Evolutionary conservation across 768 basidiomycete species (phyloP).

Genomic region (Dioszegia aurantiaca): DNA sequence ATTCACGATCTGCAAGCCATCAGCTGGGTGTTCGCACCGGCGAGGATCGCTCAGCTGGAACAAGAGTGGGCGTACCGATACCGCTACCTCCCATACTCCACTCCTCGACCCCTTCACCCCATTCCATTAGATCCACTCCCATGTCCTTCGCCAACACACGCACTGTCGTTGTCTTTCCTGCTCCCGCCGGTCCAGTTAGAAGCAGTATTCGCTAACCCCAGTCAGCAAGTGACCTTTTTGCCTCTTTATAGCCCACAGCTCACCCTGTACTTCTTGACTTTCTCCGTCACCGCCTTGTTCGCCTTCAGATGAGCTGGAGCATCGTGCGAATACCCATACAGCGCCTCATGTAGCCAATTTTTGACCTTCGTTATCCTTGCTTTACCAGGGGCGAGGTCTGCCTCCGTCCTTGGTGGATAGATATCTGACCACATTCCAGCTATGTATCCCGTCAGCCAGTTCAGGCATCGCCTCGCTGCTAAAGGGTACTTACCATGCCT

Average conservation of each 20-base stretch:
- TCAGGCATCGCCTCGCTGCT: too few species aligned
- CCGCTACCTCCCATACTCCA: conserved; percentile 49
- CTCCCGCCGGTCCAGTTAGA: conserved; percentile 83
- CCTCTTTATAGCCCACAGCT: conserved; percentile 7
- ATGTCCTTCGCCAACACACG: conserved; percentile 71
- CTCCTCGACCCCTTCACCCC: conserved; percentile 70
- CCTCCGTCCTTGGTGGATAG: conserved; percentile 31
- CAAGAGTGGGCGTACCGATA: conserved; percentile 31
- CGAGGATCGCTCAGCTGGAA: neutral
- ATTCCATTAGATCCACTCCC: conserved; percentile 77
- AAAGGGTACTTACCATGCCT: neutral
- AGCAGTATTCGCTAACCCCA: conserved; percentile 72
- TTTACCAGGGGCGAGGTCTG: conserved; percentile 49
- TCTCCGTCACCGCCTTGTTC: conserved; percentile 24
- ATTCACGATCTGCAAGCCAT: conserved; percentile 52
- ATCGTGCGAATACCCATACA: conserved; percentile 28
- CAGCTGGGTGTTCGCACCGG: neutral
- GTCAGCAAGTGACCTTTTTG: neutral
- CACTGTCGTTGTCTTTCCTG: conserved; percentile 83
- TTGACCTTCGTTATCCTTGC: conserved; percentile 38
- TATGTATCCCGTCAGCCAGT: neutral
- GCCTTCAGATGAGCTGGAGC: neutral
- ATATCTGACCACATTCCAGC: conserved; percentile 45
- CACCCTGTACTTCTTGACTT: conserved; percentile 48
- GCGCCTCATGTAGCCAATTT: conserved; percentile 47